These are phyloP conservation scores for Skeletonema menzelii DNA, from an alignment of 108 stramenopile genomes.

Conservation along the genomic window DNA sequence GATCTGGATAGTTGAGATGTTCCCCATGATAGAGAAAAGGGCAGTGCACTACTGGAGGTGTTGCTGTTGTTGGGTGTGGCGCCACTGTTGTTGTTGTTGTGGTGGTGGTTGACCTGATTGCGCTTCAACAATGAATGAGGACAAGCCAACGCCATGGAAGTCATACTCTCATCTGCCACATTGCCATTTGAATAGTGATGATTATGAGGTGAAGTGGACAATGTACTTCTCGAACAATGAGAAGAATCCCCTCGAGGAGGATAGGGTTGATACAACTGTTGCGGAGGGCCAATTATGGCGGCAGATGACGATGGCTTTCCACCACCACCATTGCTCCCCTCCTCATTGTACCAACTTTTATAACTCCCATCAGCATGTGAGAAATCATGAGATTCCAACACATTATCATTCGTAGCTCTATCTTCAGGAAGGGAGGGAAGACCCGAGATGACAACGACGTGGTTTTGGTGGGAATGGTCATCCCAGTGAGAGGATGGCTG, in stretches of 20 bases:
- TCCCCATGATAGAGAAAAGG: conserved; percentile 3
- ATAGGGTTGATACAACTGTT: conserved; percentile 6
- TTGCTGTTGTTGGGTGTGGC: not conserved
- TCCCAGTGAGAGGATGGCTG: not conserved
- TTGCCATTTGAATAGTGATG: not conserved
- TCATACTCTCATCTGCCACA: conserved; percentile 6
- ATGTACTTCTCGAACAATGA: conserved; percentile 7
- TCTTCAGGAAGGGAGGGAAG: conserved; percentile 41
- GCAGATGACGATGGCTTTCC: not conserved
- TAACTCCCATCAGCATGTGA: conserved; percentile 5
- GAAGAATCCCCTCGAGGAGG: not conserved
- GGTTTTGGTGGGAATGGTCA: not conserved
- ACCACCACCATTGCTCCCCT: not conserved
- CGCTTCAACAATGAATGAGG: conserved; percentile 19
- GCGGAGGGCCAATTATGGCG: not conserved
- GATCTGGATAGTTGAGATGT: conserved; percentile 14
- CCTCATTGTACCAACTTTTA: not conserved
- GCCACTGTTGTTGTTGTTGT: not conserved
- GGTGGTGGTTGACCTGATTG: not conserved
- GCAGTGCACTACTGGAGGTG: conserved; percentile 3
- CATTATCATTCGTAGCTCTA: conserved; percentile 24
- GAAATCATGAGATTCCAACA: conserved; percentile 38
- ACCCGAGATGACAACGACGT: conserved; percentile 43
- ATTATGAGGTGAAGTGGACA: conserved; percentile 12
- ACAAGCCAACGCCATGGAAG: conserved; percentile 32